Base-by-base conservation (phyloP, 176 grass and related monocot species). In the Hyparrhenia diplandra region DNA sequence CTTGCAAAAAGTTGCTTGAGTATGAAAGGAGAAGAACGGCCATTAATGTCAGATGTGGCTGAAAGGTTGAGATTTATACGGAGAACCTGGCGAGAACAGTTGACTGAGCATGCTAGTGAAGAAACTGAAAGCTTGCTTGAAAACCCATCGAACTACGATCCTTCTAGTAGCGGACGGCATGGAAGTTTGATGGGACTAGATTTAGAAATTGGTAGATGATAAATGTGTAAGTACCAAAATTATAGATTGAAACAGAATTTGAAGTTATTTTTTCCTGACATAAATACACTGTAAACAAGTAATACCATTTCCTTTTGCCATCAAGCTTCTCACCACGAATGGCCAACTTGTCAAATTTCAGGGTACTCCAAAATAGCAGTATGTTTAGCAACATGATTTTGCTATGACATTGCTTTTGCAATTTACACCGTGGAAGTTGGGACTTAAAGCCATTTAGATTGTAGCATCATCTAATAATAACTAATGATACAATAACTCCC, bases 11-110 rank as follows among this genome's bases (percentile, higher is more conserved):
- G 73, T n/a, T 89, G 87, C 67, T 73, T 89, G 62, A 85, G 17
- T 34, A 45, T 59, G 21, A 82, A 75, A 0, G 78, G 87, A n/a
- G 87, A 60, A 13, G 78, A 89, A 45, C 58, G 83, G 7, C 87
- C 87, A 25, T 37, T 74, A 1, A 89, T 89, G 87, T 80, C 40
- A 25, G 76, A 89, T 40, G 87, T 89, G 10, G 61, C 75, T 62
- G 87, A 84, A 45, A 81, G 14, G 2, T 67, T 89, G 43, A 81
- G 74, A 69, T 32, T 47, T 62, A 76, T 87, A 76, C 5, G 78
- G 69, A 82, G 65, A 57, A 76, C 71, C 51, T 82, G 78, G 85
- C 13, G 46, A 47, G 36, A 69, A 67, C 78, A 74, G 43, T 20
- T 74, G 70, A 47, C 24, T 39, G 63, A 62, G 63, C 66, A 82